phyloP scores from a whole-genome alignment of 108 stramenopile species.

The Skeletonema marinoi region DNA sequence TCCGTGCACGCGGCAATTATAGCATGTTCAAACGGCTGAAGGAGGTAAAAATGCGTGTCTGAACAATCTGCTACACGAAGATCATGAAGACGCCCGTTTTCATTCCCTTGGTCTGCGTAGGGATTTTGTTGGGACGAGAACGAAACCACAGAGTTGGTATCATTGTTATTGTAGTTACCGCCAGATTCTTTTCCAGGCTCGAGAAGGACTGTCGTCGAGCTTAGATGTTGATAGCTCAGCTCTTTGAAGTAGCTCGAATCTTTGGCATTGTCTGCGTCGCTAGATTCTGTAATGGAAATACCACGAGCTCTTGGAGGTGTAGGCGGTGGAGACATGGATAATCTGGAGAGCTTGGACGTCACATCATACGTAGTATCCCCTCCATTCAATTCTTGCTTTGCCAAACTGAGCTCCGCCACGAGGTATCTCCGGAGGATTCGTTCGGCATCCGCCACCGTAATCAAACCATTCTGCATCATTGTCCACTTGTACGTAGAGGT shows the following conservation, averaged over 20 bases:
- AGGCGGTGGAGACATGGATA: slow-evolving; percentile 47
- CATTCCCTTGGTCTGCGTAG: slow-evolving; percentile 52
- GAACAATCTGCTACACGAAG: slow-evolving; percentile 86
- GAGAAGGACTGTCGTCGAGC: slow-evolving; percentile 79
- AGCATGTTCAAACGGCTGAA: slow-evolving; percentile 89
- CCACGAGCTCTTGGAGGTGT: slow-evolving; percentile 38
- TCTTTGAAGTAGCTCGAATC: slow-evolving; percentile 71
- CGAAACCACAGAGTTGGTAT: slow-evolving; percentile 16
- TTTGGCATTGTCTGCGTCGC: slow-evolving; percentile 22
- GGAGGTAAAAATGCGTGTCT: slow-evolving; percentile 89
- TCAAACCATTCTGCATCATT: slow-evolving; percentile 58
- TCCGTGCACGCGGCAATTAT: slow-evolving; percentile 87
- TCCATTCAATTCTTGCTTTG: slow-evolving; percentile 59
- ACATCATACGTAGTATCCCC: slow-evolving; percentile 50
- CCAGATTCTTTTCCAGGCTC: slow-evolving; percentile 51
- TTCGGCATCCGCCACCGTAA: slow-evolving; percentile 81
- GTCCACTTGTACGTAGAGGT: slow-evolving; percentile 22
- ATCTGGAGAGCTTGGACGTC: slow-evolving; percentile 50
- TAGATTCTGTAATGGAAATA: slow-evolving; percentile 23
- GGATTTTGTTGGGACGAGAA: slow-evolving; percentile 46
- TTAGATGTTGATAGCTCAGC: slow-evolving; percentile 67
- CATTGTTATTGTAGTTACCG: slow-evolving; percentile 8
- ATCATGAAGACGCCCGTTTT: slow-evolving; percentile 73
- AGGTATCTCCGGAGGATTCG: slow-evolving; percentile 72
- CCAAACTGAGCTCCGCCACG: slow-evolving; percentile 64